These are phyloP conservation scores for Cyclaneusma minus DNA, from an alignment of 2,329 filamentous ascomycete genomes.

Conservation along the genomic window DNA sequence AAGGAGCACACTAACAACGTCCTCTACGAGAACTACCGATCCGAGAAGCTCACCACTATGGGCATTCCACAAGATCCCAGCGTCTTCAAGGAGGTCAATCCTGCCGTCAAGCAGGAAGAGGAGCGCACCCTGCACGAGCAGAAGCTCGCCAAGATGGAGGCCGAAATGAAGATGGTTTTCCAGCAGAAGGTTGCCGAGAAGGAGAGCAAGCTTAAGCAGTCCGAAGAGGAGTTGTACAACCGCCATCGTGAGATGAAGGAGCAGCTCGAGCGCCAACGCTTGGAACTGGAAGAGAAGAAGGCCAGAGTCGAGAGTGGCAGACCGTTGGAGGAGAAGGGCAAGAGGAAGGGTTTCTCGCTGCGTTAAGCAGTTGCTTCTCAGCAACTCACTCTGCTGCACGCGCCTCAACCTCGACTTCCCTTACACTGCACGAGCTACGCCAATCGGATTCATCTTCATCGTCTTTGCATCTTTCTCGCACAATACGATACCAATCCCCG, in stretches of 20 bases:
- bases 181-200: constrained; percentile 99
- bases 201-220: constrained; percentile 98
- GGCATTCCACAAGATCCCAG: constrained; percentile 96
- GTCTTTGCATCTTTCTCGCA: too few relatives aligned
- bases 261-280: constrained; percentile 86
- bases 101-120: constrained; percentile 98
- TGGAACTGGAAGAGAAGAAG: constrained; percentile 98
- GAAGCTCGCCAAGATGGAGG: constrained; percentile 99
- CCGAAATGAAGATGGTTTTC: constrained; percentile 99
- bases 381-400: background rate
- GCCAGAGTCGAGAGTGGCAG: constrained; percentile 83
- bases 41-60: constrained; percentile 97
- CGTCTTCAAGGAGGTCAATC: constrained; percentile 99
- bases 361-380: constrained; percentile 41
- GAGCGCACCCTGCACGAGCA: constrained; percentile 96
- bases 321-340: constrained; percentile 92
- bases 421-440: too few relatives aligned
- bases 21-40: constrained; percentile 99
- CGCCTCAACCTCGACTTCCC: too few relatives aligned
- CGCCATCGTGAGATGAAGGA: constrained; percentile 99
- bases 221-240: constrained; percentile 96
- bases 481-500: too few relatives aligned
- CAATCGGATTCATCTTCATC: too few relatives aligned
- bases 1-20: constrained; percentile 99
- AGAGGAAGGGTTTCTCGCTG: constrained; percentile 98